Evolutionary conservation across 495 filamentous ascomycete genomes (phyloP).

Genomic region (Penicillium argentinense): DNA sequence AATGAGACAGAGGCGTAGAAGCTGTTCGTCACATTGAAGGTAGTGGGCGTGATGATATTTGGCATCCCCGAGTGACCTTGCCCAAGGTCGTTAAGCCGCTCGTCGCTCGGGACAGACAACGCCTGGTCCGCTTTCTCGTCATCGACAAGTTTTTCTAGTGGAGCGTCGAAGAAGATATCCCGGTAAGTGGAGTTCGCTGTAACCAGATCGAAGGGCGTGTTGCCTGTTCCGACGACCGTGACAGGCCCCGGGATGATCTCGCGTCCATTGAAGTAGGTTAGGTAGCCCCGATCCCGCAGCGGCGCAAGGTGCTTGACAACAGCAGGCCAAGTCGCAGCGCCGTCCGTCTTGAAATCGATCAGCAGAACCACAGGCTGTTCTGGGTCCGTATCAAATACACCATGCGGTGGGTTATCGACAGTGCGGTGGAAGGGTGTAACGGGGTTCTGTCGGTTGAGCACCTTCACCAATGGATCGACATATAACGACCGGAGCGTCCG

Average conservation of each 20-base stretch:
- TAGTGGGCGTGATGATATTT: slow-evolving; percentile 35
- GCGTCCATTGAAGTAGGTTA: slow-evolving; percentile 57
- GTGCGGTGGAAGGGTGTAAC: slow-evolving; percentile 30
- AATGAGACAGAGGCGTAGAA: slow-evolving; percentile 48
- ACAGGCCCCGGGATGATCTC: slow-evolving; percentile 54
- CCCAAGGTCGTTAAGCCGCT: slow-evolving; percentile 17
- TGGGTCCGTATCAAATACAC: slow-evolving; percentile 52
- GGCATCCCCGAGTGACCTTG: slow-evolving; percentile 40
- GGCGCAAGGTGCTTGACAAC: slow-evolving; percentile 64
- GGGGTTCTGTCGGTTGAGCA: slow-evolving; percentile 54
- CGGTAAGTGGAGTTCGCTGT: slow-evolving; percentile 46
- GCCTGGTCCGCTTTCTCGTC: slow-evolving; percentile 4
- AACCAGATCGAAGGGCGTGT: slow-evolving; percentile 67
- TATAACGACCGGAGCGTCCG: slow-evolving; percentile 57
- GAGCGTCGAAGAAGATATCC: slow-evolving; percentile 66
- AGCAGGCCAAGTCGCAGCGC: slow-evolving; percentile 44
- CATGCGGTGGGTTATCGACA: slow-evolving; percentile 25
- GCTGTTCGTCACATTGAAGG: slow-evolving; percentile 49
- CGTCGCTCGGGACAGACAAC: not conserved
- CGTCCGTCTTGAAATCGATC: slow-evolving; percentile 69
- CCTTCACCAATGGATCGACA: slow-evolving; percentile 51
- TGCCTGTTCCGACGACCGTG: slow-evolving; percentile 79
- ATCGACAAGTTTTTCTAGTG: slow-evolving; percentile 42
- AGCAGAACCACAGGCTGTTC: slow-evolving; percentile 63
- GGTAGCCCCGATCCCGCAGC: slow-evolving; percentile 62